These are phyloP conservation scores for Carex cristatella DNA, from an alignment of 176 grass and related monocot species.

Conservation along the genomic window DNA sequence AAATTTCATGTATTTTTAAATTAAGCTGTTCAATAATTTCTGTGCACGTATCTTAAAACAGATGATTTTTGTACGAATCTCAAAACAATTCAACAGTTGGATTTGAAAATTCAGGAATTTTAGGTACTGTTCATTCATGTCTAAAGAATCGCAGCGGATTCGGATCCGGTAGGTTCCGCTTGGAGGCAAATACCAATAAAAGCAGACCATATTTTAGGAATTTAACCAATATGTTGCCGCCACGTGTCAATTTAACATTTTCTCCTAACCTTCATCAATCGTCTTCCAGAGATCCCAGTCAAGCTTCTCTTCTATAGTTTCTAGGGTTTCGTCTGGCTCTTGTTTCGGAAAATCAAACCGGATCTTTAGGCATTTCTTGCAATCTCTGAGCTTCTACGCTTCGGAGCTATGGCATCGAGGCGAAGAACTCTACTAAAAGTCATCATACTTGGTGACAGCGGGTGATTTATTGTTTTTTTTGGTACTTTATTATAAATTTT, in stretches of 20 bases:
- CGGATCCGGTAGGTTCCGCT: background rate
- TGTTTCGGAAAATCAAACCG: background rate
- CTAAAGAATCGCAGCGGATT: no score
- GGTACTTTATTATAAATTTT: background rate
- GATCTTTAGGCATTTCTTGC: background rate
- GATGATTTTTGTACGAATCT: no score
- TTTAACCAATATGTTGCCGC: background rate
- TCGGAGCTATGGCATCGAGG: slow-evolving; percentile 63
- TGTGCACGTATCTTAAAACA: no score
- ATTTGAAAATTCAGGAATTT: no score
- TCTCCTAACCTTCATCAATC: background rate
- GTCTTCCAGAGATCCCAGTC: slow-evolving; percentile 12
- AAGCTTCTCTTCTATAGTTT: slow-evolving; percentile 6
- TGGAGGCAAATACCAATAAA: background rate
- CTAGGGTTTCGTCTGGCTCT: background rate
- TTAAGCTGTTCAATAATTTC: no score
- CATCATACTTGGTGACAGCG: slow-evolving; percentile 42
- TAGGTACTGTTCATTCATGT: no score
- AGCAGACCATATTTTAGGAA: no score
- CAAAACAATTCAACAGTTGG: no score
- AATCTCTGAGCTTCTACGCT: slow-evolving; percentile 17
- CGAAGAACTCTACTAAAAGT: slow-evolving; percentile 60
- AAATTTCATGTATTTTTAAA: no score
- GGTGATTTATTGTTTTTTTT: slow-evolving; percentile 1
- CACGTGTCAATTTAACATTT: background rate